Conservation (phyloP, 2,329 filamentous ascomycete species). For the Exutisphaerella laricina region DNA sequence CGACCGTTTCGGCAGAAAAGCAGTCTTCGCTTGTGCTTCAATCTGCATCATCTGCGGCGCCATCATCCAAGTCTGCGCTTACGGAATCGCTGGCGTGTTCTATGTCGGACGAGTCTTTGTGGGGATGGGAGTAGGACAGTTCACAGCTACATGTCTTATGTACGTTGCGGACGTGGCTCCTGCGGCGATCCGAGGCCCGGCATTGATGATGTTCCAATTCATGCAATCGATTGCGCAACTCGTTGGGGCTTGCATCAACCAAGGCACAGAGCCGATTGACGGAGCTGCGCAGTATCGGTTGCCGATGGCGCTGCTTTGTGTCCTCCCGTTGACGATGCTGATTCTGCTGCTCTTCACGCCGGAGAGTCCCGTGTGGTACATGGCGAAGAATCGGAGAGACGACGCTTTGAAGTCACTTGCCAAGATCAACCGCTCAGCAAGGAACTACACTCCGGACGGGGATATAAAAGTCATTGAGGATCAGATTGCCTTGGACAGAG, state of each 20-base stretch:
- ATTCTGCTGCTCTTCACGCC: constrained; percentile 18
- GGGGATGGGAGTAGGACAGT: constrained; percentile 19
- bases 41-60: constrained; percentile 18
- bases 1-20: constrained; percentile 19
- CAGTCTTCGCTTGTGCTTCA: constrained; percentile 18
- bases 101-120: constrained; percentile 20
- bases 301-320: constrained; percentile 14
- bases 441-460: constrained; percentile 11
- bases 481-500: constrained; percentile 15
- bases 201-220: constrained; percentile 22
- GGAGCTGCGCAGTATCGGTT: constrained; percentile 19
- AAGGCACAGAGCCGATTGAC: constrained; percentile 20
- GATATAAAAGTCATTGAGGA: constrained; percentile 19
- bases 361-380: constrained; percentile 20
- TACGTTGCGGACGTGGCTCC: constrained; percentile 22
- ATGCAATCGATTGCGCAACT: constrained; percentile 22
- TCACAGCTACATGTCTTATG: constrained; percentile 20
- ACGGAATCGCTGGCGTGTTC: constrained; percentile 19
- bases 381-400: constrained; percentile 15
- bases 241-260: constrained; percentile 21
- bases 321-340: constrained; percentile 20
- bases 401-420: constrained; percentile 15
- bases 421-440: constrained; percentile 20
- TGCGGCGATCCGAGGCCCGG: constrained; percentile 18
- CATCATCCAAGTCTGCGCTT: constrained; percentile 19